These are phyloP conservation scores for Lobulomyces angularis DNA, from an alignment of 192 early-diverging fungal genomes.

Conservation along the genomic window DNA sequence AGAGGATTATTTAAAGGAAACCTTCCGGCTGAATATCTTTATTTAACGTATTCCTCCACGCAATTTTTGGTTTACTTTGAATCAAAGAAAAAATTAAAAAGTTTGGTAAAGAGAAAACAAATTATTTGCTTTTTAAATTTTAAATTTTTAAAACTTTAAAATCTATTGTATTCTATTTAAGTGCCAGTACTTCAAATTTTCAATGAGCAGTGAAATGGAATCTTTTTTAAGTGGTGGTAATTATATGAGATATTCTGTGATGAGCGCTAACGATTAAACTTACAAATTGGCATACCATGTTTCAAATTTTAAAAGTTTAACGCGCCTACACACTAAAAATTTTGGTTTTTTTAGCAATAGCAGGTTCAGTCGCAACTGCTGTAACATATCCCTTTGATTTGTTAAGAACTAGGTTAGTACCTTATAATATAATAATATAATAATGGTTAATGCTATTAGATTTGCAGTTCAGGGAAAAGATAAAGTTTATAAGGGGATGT, in stretches of 20 bases:
- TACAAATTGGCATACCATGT: too few species aligned
- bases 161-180: not conserved
- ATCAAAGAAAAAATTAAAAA: too few species aligned
- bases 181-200: slow-evolving; percentile 1
- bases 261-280: too few species aligned
- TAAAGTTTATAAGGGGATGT: slow-evolving; percentile 53
- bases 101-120: too few species aligned
- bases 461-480: slow-evolving; percentile 72
- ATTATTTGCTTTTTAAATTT: too few species aligned
- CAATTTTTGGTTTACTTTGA: slow-evolving; percentile 74
- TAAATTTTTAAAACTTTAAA: too few species aligned
- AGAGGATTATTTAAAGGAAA: slow-evolving; percentile 90
- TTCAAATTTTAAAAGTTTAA: too few species aligned
- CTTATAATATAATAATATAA: too few species aligned
- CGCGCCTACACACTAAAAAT: not conserved
- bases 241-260: too few species aligned
- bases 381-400: slow-evolving; percentile 93
- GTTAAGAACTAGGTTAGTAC: slow-evolving; percentile 78
- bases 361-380: slow-evolving; percentile 66
- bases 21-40: slow-evolving; percentile 81
- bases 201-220: slow-evolving; percentile 12
- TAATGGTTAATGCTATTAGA: too few species aligned
- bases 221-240: slow-evolving; percentile 68
- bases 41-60: slow-evolving; percentile 74
- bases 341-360: slow-evolving; percentile 24